phyloP scores from a whole-genome alignment of 1,139 yeast genomes.

The Zhuliangozyma parablackwelliae region DNA sequence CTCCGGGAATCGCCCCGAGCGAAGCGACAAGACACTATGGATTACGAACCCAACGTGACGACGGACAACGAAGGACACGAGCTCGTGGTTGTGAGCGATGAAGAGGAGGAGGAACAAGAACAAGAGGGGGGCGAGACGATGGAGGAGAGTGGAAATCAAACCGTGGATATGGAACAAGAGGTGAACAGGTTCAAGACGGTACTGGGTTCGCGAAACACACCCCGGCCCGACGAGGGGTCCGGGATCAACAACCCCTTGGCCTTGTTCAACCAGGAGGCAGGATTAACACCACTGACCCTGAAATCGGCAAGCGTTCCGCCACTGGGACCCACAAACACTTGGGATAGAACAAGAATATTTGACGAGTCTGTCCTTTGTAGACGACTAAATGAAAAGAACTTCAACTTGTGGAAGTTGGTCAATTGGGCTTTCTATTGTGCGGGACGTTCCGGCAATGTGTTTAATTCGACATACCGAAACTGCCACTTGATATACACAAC shows the following conservation, averaged over 20 bases:
- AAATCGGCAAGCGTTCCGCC: no score
- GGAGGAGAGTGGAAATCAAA: no score
- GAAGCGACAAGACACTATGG: neutral
- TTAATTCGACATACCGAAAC: slow-evolving; percentile 15
- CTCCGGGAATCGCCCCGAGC: slow-evolving; percentile 7
- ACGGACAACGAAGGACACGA: no score
- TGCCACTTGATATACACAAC: slow-evolving; percentile 22
- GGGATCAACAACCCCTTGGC: slow-evolving; percentile 16
- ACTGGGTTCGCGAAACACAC: neutral
- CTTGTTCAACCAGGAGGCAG: slow-evolving; percentile 7
- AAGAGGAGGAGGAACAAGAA: slow-evolving; percentile 1
- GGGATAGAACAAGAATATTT: slow-evolving; percentile 20
- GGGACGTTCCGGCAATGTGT: slow-evolving; percentile 19
- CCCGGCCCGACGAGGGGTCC: slow-evolving; percentile 6
- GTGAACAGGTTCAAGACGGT: slow-evolving; percentile 13
- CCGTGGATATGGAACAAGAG: slow-evolving; percentile 20
- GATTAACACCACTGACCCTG: no score
- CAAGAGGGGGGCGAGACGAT: slow-evolving; percentile 1
- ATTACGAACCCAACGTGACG: no score
- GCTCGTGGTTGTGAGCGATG: neutral
- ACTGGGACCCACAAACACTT: slow-evolving; percentile 1
- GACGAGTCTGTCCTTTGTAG: slow-evolving; percentile 26
- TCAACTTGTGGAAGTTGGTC: slow-evolving; percentile 27
- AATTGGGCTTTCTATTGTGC: slow-evolving; percentile 37
- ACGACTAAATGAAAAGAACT: slow-evolving; percentile 18